Conservation (phyloP, 2,329 filamentous ascomycete species). For the Cadophora sp. region DNA sequence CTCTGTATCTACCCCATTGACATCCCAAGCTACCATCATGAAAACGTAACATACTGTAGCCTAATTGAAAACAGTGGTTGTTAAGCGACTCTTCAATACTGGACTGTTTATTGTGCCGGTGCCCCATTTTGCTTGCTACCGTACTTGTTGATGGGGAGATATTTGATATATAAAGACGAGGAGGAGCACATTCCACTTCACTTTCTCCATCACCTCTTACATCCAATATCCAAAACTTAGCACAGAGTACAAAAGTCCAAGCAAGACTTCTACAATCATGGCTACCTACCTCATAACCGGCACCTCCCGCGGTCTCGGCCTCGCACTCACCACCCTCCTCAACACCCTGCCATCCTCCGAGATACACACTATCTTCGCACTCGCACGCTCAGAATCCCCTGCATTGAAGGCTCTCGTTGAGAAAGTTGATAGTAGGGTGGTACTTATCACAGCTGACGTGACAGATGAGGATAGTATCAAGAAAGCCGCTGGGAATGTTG, state of each 20-base stretch:
- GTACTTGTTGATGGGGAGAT: too few species aligned
- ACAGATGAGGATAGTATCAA: conserved; percentile 46
- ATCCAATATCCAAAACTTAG: too few species aligned
- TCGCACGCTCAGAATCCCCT: conserved; percentile 47
- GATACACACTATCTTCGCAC: conserved; percentile 51
- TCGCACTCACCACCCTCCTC: conserved; percentile 44
- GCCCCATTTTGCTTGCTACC: too few species aligned
- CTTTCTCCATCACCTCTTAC: not conserved
- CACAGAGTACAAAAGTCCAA: too few species aligned
- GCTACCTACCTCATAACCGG: conserved; percentile 49
- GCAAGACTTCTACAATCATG: conserved; percentile 37
- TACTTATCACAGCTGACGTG: conserved; percentile 49
- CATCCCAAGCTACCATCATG: not conserved
- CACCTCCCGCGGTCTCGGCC: conserved; percentile 47
- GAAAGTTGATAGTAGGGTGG: conserved; percentile 47
- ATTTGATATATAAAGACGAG: too few species aligned
- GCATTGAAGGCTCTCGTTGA: conserved; percentile 47
- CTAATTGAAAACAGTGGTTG: not conserved
- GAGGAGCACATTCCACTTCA: too few species aligned
- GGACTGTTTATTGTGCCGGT: too few species aligned
- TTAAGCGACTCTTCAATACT: not conserved
- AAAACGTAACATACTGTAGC: not conserved
- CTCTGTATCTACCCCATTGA: not conserved
- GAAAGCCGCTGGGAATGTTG: conserved; percentile 46
- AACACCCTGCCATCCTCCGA: conserved; percentile 44